Base-by-base conservation (phyloP, 352 stramenopile species). In the Thalassiosira exigua region DNA sequence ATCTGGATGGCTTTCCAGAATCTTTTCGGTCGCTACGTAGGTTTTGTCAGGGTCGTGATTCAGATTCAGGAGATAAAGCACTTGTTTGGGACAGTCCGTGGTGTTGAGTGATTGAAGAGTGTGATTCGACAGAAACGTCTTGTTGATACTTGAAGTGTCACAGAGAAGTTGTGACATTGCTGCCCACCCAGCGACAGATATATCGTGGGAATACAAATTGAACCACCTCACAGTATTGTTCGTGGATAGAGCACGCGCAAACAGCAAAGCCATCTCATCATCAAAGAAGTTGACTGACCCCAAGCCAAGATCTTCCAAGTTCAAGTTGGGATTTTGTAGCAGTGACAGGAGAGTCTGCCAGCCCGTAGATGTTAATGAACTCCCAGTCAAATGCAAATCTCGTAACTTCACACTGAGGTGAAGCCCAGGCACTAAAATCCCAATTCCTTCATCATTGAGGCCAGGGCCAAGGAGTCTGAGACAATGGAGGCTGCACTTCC, bases 141-240 rank as follows among this genome's bases (percentile, higher is more conserved):
- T 44, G 36, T 44, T 44, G 36, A 44, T 44, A 44, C 36, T 44
- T 44, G 36, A 44, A 44, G 7, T 44, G 36, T 44, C 36, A 44
- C 7, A 44, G 7, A 44, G 7, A 44, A 44, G 7, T 44, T 44
- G 7, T 7, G 14, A 14, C 7, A 44, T 14, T 7, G 7, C 7
- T 14, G 36, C 7, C 36, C 36, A 44, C 14, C 36, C 36, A 14
- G 7, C 14, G 7, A 14, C 7, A 44, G 36, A 14, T 7, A 44
- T 44, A 7, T 7, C 7, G 36, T 14, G 14, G 14, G 14, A 44
- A 7, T 7, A 44, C 7, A 44, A 14, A 14, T 7, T 14, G 14
- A 44, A 14, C 14, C 7, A 14, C 36, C 14, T 44, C 36, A 44
- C 7, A 44, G 7, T 14, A 14, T 7, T 14, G 36, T 44, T 44